Evolutionary conservation across 2,329 filamentous ascomycete species (phyloP), one percentile per base, ranked within the genome.

Genomic region (Myriosclerotinia curreyana): DNA sequence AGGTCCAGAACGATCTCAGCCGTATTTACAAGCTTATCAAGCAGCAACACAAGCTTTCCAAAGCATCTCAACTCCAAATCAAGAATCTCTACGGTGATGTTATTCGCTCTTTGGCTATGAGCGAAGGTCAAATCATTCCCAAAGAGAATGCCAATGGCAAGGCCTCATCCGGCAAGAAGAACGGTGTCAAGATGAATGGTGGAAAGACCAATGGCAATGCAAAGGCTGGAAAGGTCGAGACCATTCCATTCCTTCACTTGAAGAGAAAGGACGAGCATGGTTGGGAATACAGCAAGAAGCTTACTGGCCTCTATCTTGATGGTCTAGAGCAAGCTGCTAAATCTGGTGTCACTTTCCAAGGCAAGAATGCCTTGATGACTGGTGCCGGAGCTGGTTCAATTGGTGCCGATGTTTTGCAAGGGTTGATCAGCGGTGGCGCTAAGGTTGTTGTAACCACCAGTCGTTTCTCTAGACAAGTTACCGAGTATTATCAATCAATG

Each of bases 271-370:
- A 91, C 62, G 86, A 93, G 67, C 90, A 96, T 74, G 94, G 94
- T 67, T 99, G 95, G 95, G 93, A 98, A 75, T 99, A 98, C 82
- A 98, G 92, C 86, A 99, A 98, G 85, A 97, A 96, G 81, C 85
- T 99, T 65, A 98, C 95, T 31, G 90, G 91, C 64, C 79, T 93
- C 71, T 99, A 99, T 76, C 86, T 99, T 42, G 92, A 97, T 75
- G 92, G 92, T 67, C 80, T 99, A 40, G 93, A 96, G 79, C 86
- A 93, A 68, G 92, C 93, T 69, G 95, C 95, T 69, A 90, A 87
- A 73, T 83, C 86, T 64, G 95, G 95, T 76, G 87, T 99, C 66
- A 95, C 88, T 54, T 99, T 96, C 82, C 86, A 92, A 75, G 92
- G 90, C 79, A 98, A 97, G 83, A 91, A 98, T 74, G 94, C 90